Base-by-base conservation (phyloP, 2,329 filamentous ascomycete species). In the Hypoxylon sp. region DNA sequence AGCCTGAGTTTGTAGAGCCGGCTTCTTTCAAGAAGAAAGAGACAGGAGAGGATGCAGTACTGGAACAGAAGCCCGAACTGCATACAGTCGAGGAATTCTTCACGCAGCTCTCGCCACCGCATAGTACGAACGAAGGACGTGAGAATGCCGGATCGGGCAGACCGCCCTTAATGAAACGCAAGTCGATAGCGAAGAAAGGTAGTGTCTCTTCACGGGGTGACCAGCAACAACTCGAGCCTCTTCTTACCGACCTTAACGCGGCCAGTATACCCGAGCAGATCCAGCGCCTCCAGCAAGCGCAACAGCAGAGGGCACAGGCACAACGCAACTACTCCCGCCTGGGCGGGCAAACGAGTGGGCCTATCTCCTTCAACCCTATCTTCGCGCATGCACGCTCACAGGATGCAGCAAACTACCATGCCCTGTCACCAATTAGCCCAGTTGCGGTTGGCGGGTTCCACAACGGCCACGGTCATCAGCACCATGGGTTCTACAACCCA, bases 21-120 rank as follows among this genome's bases (percentile, higher is more conserved):
- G 88, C 87, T 26, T 80, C 84, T 3, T 83, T 86, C 40, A 84
- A 87, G 72, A 89, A 90, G 75, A 92, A 90, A 71, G 92, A 96
- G 73, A 90, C 87, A 40, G 91, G 91, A 7, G 91, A 92, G n/a
- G 93, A 97, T 75, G 93, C 91, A 0, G 93, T 96, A 1, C 85
- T 97, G 69, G 92, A 93, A 64, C 92, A 97, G 73, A 94, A 95
- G 75, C 89, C 92, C 2, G 92, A 97, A 75, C 82, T 97, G n/a
- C 92, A 96, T 74, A 97, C 93, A 3, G 93, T 97, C 0, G 94
- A 97, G 73, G 93, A 98, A 71, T 97, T 96, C 80, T 95, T 98
- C 75, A 91, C 92, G 4, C 92, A 89, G 50, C 82, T 97, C 36
- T 91, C 90, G 0, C 90, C 91, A 11, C 85, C 87, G 68, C 79